phyloP scores from a whole-genome alignment of 1,284 basidiomycete species.

The Thelephora terrestris region DNA sequence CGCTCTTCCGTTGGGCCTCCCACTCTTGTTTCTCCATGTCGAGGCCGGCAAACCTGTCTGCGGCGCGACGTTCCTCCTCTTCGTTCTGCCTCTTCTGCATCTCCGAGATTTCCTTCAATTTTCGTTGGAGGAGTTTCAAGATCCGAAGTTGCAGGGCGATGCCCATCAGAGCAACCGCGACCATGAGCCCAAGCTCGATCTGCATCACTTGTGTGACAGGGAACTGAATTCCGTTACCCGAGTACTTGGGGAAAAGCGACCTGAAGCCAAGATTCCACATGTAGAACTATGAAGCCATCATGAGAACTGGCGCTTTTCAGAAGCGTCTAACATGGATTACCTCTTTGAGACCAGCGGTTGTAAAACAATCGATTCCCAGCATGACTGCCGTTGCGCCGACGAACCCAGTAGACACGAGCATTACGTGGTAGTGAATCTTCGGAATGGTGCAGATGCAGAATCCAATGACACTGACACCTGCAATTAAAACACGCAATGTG shows the following conservation, averaged over 20 bases:
- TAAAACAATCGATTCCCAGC: constrained; percentile 89
- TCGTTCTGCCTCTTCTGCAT: constrained; percentile 69
- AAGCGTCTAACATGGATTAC: constrained; percentile 26
- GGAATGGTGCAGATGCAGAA: constrained; percentile 41
- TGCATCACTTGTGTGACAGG: constrained; percentile 86
- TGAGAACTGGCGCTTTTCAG: constrained; percentile 2
- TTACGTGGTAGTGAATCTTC: constrained; percentile 66
- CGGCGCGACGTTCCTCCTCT: constrained; percentile 67
- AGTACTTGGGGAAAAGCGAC: constrained; percentile 68
- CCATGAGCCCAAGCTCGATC: constrained; percentile 86
- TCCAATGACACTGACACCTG: constrained; percentile 29
- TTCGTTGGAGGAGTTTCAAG: constrained; percentile 67
- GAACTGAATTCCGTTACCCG: constrained; percentile 58
- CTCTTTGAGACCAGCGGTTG: constrained; percentile 86
- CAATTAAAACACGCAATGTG: constrained; percentile 21
- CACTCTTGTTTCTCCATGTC: constrained; percentile 72
- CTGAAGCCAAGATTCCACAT: constrained; percentile 88
- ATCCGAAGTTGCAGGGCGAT: constrained; percentile 86
- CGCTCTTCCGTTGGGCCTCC: constrained; percentile 75
- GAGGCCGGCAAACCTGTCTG: constrained; percentile 59
- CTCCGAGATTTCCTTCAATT: constrained; percentile 68
- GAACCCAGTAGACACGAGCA: constrained; percentile 76
- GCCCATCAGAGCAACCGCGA: constrained; percentile 75
- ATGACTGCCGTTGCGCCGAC: constrained; percentile 92
- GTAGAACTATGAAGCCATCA: constrained; percentile 58